Evolutionary conservation across 2,329 filamentous ascomycete genomes (phyloP).

Genomic region (Penicillium sp.): DNA sequence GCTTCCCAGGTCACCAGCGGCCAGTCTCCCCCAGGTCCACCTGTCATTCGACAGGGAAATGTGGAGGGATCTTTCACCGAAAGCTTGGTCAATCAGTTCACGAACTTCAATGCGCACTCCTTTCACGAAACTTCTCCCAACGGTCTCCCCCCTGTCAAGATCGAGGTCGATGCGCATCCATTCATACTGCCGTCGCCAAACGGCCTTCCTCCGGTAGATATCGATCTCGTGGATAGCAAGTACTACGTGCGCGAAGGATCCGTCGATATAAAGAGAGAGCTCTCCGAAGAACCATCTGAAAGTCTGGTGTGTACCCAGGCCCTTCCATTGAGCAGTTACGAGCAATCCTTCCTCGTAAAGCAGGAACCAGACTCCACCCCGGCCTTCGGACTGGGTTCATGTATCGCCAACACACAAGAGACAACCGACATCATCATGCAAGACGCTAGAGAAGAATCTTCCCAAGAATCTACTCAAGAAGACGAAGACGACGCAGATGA

Average conservation of each 20-base stretch:
- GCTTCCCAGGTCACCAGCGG: conserved; percentile 1
- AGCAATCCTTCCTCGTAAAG: background rate
- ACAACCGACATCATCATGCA: background rate
- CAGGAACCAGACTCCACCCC: conserved; percentile 1
- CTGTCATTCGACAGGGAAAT: background rate
- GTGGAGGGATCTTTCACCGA: conserved; percentile 28
- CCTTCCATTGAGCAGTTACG: background rate
- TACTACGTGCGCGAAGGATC: background rate
- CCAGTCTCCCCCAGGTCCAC: background rate
- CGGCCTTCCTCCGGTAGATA: background rate
- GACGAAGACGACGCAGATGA: conserved; percentile 17
- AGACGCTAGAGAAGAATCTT: conserved; percentile 10
- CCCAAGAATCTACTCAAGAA: background rate
- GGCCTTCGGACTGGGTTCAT: background rate
- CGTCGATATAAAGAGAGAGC: conserved; percentile 12
- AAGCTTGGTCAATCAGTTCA: conserved; percentile 30
- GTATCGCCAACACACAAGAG: background rate
- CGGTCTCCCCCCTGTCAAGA: background rate
- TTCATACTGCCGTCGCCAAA: conserved; percentile 14
- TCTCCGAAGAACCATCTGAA: background rate
- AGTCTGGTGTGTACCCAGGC: background rate
- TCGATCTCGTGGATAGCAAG: background rate
- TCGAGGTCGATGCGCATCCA: conserved; percentile 24
- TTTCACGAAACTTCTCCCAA: conserved; percentile 15
- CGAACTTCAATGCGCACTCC: conserved; percentile 30